These are phyloP conservation scores for Logfia minima DNA, from an alignment of 129 eudicot species.

Conservation along the genomic window DNA sequence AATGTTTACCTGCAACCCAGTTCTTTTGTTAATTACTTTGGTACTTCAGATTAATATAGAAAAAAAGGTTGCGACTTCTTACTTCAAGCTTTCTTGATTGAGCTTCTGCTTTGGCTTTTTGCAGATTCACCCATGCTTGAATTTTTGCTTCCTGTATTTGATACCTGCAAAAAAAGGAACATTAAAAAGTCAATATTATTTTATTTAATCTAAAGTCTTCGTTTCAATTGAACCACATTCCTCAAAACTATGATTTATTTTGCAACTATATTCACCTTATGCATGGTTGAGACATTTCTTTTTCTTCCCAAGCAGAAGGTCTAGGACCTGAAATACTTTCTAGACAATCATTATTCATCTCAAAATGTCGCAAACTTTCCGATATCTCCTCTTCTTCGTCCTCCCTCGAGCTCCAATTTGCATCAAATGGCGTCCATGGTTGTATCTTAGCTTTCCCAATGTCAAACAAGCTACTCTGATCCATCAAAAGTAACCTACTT, in stretches of 20 bases:
- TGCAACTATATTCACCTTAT: slow-evolving; percentile 43
- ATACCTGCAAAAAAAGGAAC: slow-evolving; percentile 44
- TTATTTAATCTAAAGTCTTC: background rate
- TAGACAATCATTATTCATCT: slow-evolving; percentile 43
- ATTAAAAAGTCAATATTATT: background rate
- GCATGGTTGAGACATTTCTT: slow-evolving; percentile 60
- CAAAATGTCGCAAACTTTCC: slow-evolving; percentile 75
- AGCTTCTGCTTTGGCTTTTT: slow-evolving; percentile 89
- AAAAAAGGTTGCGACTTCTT: background rate
- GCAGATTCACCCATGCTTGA: slow-evolving; percentile 87
- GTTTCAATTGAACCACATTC: background rate
- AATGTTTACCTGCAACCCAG: slow-evolving; percentile 57
- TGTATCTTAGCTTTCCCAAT: slow-evolving; percentile 60
- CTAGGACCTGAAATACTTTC: slow-evolving; percentile 59
- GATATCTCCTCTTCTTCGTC: slow-evolving; percentile 89
- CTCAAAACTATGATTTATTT: background rate
- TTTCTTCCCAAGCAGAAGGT: slow-evolving; percentile 78
- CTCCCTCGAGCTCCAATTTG: slow-evolving; percentile 80
- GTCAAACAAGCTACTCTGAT: slow-evolving; percentile 38
- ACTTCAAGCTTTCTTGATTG: slow-evolving; percentile 88
- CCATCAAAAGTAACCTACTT: slow-evolving; percentile 40
- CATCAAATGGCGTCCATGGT: slow-evolving; percentile 49
- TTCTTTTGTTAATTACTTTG: background rate
- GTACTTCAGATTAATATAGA: background rate
- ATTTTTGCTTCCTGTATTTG: slow-evolving; percentile 88